phyloP scores from a whole-genome alignment of 2,329 filamentous ascomycete genomes.

The Fusarium siculi region DNA sequence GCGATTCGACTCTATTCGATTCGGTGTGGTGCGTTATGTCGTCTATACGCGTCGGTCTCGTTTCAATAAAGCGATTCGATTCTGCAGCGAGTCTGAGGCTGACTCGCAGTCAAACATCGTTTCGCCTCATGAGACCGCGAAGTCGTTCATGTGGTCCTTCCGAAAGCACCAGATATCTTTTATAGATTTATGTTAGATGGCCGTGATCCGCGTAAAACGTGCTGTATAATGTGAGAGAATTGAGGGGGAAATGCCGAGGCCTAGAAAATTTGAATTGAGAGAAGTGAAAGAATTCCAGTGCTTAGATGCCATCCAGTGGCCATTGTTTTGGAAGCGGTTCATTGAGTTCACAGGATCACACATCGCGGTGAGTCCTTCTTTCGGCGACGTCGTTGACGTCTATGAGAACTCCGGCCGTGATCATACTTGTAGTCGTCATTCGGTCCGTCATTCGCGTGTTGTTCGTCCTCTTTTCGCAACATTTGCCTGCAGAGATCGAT shows the following conservation, averaged over 20 bases:
- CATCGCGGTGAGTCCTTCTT: constrained; percentile 54
- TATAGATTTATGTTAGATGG: constrained; percentile 17
- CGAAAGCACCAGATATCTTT: constrained; percentile 17
- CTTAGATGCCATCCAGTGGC: constrained; percentile 34
- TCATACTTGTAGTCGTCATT: constrained; percentile 58
- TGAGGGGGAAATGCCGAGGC: not conserved
- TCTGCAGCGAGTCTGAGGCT: not conserved
- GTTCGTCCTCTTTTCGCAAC: constrained; percentile 74
- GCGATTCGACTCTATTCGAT: not conserved
- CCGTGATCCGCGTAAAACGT: constrained; percentile 22
- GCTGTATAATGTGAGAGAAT: constrained; percentile 11
- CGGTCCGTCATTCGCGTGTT: constrained; percentile 46
- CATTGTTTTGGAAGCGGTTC: constrained; percentile 1
- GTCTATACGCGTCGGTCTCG: constrained; percentile 23
- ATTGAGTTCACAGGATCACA: constrained; percentile 53
- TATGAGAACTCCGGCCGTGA: constrained; percentile 40
- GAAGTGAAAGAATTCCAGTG: constrained; percentile 16
- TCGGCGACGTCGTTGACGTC: constrained; percentile 45
- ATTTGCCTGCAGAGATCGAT: constrained; percentile 86
- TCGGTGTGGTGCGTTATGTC: constrained; percentile 13
- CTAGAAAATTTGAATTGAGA: constrained; percentile 12
- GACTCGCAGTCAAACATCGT: constrained; percentile 18
- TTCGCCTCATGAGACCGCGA: constrained; percentile 35
- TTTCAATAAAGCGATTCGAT: constrained; percentile 11
- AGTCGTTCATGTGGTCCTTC: constrained; percentile 28